Evolutionary conservation across 306 rosid genomes (phyloP).

Genomic region (Vigna nakashimae): DNA sequence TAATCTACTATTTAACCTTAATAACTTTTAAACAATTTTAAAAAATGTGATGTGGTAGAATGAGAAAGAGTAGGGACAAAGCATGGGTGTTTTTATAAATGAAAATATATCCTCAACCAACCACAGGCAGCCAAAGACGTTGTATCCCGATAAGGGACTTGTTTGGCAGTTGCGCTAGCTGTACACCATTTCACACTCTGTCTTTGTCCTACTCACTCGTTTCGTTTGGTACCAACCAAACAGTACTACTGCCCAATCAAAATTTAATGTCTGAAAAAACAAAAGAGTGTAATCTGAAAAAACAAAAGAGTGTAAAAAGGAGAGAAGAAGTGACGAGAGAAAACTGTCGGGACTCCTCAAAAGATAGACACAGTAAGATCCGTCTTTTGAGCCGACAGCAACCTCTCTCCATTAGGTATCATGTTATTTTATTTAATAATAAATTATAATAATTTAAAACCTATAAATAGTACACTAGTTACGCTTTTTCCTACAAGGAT

Average conservation of each 20-base stretch:
- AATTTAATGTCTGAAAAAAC: background rate
- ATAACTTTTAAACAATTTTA: background rate
- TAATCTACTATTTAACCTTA: too few species aligned
- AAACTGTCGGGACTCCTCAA: background rate
- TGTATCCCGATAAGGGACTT: slow-evolving; percentile 11
- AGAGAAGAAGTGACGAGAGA: background rate
- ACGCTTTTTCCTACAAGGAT: background rate
- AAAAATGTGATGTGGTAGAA: background rate
- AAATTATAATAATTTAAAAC: background rate
- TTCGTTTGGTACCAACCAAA: background rate
- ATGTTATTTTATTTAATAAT: background rate
- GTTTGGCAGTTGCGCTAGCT: slow-evolving; percentile 44
- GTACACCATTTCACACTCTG: slow-evolving; percentile 35
- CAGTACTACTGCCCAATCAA: background rate
- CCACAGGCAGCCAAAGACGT: slow-evolving; percentile 47
- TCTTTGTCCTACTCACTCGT: background rate
- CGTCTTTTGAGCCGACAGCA: slow-evolving; percentile 1
- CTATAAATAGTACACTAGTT: background rate
- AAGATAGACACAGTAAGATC: background rate
- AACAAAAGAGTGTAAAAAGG: background rate
- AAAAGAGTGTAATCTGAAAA: background rate
- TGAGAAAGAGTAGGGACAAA: slow-evolving; percentile 34
- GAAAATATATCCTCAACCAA: slow-evolving; percentile 52
- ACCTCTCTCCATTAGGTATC: background rate
- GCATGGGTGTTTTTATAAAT: slow-evolving; percentile 25